Base-by-base conservation (phyloP, 176 grass and related monocot genomes). In the Cenchrus purpureus region DNA sequence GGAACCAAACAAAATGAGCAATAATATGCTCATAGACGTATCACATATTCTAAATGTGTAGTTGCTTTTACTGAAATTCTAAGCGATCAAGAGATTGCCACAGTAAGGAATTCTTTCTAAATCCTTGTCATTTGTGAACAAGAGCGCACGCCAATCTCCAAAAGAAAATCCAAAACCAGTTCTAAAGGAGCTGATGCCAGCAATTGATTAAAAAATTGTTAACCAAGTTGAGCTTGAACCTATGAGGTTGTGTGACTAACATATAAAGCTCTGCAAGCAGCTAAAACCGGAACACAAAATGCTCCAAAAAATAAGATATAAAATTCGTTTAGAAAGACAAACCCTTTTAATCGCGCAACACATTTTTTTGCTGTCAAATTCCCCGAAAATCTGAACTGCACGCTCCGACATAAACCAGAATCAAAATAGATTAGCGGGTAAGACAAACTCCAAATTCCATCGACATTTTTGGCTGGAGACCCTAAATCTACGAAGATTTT, bases 21-120 rank as follows among this genome's bases (percentile, higher is more conserved):
- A 71, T 79, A 52, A 20, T 57, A 54, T 61, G 56, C 0, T 51
- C 76, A 63, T 10, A 63, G 58, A 28, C 72, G 84, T 32, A 72
- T 52, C 70, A 46, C 28, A 14, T 20, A 31, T 25, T 64, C 55
- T 61, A 15, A 60, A 25, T 48, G n/a, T 37, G n/a, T 6, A 7
- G 44, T 37, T 37, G 16, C 19, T 73, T 34, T 10, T 25, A 40
- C 43, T 61, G 16, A 28, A 61, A 62, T 63, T 69, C 2, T 19
- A 5, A 48, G 40, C 28, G 50, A 34, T 71, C 28, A 1, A 19
- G n/a, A 5, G 4, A 45, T 32, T 10, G 19, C 44, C 14, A 44
- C 7, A 6, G n/a, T 64, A 76, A 13, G 19, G 37, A 28, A 28
- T 54, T 67, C 58, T 20, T 13, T 37, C 12, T 22, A 49, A 25